Percentiles rank a stretch among this genome's conserved stretches.
Conservation (phyloP, 306 rosid species). For the Vigna angularis region DNA sequence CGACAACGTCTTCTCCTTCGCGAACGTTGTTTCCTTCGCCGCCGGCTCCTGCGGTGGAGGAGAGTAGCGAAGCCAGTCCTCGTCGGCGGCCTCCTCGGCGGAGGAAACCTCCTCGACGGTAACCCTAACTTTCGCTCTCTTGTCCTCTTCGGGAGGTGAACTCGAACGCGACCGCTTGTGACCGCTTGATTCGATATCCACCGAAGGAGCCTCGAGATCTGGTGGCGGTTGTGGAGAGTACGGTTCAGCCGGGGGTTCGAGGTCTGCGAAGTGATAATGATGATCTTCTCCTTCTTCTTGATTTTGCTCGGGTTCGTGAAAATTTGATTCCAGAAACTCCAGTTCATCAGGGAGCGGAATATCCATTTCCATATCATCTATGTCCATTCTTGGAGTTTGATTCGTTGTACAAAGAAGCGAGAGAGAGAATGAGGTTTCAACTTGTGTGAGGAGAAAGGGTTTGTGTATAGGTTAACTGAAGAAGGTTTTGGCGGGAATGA, state of each 20-base stretch:
- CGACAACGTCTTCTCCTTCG: slow-evolving; percentile 66
- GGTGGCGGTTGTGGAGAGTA: slow-evolving; percentile 41
- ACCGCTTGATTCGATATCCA: slow-evolving; percentile 44
- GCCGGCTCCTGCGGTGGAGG: slow-evolving; percentile 34
- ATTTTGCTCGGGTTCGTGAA: slow-evolving; percentile 45
- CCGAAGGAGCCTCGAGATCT: slow-evolving; percentile 37
- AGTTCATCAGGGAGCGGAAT: slow-evolving; percentile 86
- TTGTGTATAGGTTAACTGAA: background rate
- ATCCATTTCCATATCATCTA: slow-evolving; percentile 71
- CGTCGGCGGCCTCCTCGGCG: slow-evolving; percentile 3
- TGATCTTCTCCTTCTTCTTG: background rate
- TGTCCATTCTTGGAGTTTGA: slow-evolving; percentile 36
- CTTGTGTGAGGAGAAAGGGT: background rate
- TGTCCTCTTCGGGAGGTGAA: slow-evolving; percentile 35
- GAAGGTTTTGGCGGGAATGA: slow-evolving; percentile 39
- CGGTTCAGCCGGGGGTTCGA: slow-evolving; percentile 51
- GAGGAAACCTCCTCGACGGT: slow-evolving; percentile 44
- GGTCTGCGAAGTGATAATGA: slow-evolving; percentile 45
- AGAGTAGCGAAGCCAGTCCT: slow-evolving; percentile 73
- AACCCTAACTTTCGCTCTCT: slow-evolving; percentile 49
- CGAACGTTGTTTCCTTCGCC: slow-evolving; percentile 40
- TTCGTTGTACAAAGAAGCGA: background rate
- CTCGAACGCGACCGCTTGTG: slow-evolving; percentile 64
- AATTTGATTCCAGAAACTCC: slow-evolving; percentile 77
- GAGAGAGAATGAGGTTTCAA: background rate